Percentiles rank a stretch among this genome's conserved stretches.
Conservation (phyloP, 805 yeast species). For the Ogataea pilisensis region DNA sequence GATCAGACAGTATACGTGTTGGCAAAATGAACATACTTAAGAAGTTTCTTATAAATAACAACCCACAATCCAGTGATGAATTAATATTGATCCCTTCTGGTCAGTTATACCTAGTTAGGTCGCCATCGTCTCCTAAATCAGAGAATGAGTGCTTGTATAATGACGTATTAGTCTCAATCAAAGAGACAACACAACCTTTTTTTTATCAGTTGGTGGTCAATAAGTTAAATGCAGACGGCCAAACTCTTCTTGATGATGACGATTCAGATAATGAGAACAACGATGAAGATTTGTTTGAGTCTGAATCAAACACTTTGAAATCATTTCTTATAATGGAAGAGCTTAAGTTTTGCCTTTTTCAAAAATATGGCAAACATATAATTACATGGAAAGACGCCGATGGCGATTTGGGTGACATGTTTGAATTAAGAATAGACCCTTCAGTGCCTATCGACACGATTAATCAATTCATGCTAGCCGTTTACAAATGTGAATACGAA, state of each 20-base stretch:
- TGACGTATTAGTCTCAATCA: slow-evolving; percentile 72
- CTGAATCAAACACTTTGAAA: slow-evolving; percentile 58
- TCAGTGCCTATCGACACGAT: slow-evolving; percentile 52
- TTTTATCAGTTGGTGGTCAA: slow-evolving; percentile 69
- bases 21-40: slow-evolving; percentile 66
- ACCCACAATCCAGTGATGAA: slow-evolving; percentile 48
- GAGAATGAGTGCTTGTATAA: slow-evolving; percentile 77
- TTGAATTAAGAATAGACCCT: slow-evolving; percentile 72
- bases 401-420: slow-evolving; percentile 84
- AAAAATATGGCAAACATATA: slow-evolving; percentile 46
- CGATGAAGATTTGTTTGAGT: slow-evolving; percentile 30
- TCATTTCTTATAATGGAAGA: slow-evolving; percentile 61
- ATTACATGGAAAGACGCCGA: slow-evolving; percentile 77
- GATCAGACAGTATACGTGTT: too few relatives aligned
- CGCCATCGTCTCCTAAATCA: slow-evolving; percentile 81
- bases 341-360: slow-evolving; percentile 50
- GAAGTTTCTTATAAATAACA: slow-evolving; percentile 39
- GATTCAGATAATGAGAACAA: slow-evolving; percentile 43
- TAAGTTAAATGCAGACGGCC: slow-evolving; percentile 67
- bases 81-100: slow-evolving; percentile 74
- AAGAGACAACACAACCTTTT: slow-evolving; percentile 61
- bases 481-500: slow-evolving; percentile 72
- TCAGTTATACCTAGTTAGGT: slow-evolving; percentile 66
- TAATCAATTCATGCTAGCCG: slow-evolving; percentile 56
- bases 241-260: slow-evolving; percentile 40